Evolutionary conservation across 306 rosid species (phyloP).

Genomic region (Pyrus betulifolia): DNA sequence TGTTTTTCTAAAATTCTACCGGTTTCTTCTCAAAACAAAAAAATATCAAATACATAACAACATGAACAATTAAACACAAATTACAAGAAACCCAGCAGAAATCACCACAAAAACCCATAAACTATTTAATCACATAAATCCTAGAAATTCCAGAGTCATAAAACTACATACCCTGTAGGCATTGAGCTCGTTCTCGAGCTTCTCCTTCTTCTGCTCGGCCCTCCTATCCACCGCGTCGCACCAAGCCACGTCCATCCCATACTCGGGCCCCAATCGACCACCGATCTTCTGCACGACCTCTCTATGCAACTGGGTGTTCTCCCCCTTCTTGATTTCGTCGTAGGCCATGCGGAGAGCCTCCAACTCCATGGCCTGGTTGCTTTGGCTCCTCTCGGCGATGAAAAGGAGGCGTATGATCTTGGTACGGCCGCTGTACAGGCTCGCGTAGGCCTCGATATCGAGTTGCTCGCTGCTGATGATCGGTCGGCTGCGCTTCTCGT

Average conservation of each 20-base stretch:
- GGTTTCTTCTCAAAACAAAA: too few relatives aligned
- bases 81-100: not conserved
- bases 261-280: conserved; percentile 58
- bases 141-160: not conserved
- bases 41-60: not conserved
- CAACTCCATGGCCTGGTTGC: conserved; percentile 54
- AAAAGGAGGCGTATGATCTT: conserved; percentile 76
- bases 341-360: conserved; percentile 96
- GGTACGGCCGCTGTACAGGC: conserved; percentile 77
- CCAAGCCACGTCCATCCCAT: conserved; percentile 62
- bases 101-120: not conserved
- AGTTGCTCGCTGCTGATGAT: conserved; percentile 90
- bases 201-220: conserved; percentile 88
- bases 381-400: conserved; percentile 58
- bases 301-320: conserved; percentile 70
- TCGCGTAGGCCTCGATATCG: conserved; percentile 84
- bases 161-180: conserved; percentile 61
- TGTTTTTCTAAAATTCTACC: too few relatives aligned
- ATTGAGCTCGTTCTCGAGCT: conserved; percentile 93
- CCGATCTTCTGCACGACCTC: conserved; percentile 75
- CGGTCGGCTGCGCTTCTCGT: conserved; percentile 47
- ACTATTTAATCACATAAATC: not conserved
- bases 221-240: conserved; percentile 66
- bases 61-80: not conserved
- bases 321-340: conserved; percentile 98